A percentile compares a stretch with the other conserved stretches of the same genome.
phyloP scores from a whole-genome alignment of 495 filamentous ascomycete species.

The Hypoxylon crocopeplum region DNA sequence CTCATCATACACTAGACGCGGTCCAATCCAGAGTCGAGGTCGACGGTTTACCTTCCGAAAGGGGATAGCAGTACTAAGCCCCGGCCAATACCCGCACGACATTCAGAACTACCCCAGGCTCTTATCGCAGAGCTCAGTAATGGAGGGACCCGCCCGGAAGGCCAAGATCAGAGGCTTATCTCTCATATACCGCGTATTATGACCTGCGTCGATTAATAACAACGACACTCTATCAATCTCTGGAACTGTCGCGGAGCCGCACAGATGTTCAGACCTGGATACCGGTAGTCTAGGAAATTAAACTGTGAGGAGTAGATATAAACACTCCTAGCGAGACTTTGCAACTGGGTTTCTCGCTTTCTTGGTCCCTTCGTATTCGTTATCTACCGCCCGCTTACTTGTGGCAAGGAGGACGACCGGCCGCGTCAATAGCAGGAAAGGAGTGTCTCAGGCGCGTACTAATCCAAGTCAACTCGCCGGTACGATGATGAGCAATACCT shows the following conservation, averaged over 20 bases:
- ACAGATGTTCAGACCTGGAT: too few relatives aligned
- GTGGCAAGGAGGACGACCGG: not conserved
- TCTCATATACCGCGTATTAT: not conserved
- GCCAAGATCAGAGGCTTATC: too few relatives aligned
- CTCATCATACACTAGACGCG: not conserved
- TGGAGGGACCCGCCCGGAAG: too few relatives aligned
- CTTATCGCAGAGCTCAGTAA: not conserved
- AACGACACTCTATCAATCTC: not conserved
- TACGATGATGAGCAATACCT: constrained; percentile 13
- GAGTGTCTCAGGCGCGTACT: not conserved
- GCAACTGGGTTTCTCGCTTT: too few relatives aligned
- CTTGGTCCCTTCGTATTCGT: too few relatives aligned
- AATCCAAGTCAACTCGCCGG: not conserved
- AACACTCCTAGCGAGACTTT: too few relatives aligned
- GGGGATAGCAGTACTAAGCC: constrained; percentile 7
- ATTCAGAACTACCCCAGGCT: not conserved
- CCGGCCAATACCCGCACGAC: not conserved
- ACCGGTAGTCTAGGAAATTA: too few relatives aligned
- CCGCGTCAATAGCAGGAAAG: not conserved
- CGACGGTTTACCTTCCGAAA: constrained; percentile 14
- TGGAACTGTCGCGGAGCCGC: not conserved
- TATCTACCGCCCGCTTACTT: too few relatives aligned
- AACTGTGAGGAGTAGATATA: too few relatives aligned
- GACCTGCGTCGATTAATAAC: not conserved
- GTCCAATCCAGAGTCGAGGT: constrained; percentile 13